phyloP scores from a whole-genome alignment of 2,329 filamentous ascomycete species.

The Fusarium tricinctum region DNA sequence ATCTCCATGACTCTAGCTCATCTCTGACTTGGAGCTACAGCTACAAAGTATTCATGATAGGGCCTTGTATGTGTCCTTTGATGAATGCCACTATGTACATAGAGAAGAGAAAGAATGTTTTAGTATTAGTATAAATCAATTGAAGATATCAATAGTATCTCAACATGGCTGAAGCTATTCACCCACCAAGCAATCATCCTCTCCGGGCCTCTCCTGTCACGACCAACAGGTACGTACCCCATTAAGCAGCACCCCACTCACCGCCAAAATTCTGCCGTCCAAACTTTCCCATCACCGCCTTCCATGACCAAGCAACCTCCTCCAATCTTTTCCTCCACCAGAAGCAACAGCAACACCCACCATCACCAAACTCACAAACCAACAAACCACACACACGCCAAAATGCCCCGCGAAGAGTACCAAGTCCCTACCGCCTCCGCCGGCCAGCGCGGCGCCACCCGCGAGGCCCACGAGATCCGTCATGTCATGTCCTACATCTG shows the following conservation, averaged over 20 bases:
- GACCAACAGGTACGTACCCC: conserved; percentile 17
- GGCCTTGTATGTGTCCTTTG: too few species aligned
- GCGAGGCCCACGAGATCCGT: conserved; percentile 57
- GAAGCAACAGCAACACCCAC: not conserved
- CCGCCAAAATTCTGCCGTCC: conserved; percentile 49
- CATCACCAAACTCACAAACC: not conserved
- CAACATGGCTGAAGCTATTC: not conserved
- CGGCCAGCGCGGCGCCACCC: conserved; percentile 60
- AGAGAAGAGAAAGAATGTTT: too few species aligned
- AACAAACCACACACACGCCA: conserved; percentile 15
- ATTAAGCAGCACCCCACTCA: conserved; percentile 15
- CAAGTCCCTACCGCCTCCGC: conserved; percentile 73
- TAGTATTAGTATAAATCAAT: too few species aligned
- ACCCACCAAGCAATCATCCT: not conserved
- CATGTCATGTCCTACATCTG: conserved; percentile 58
- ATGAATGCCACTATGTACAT: too few species aligned
- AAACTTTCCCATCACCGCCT: conserved; percentile 45
- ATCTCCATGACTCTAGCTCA: not conserved
- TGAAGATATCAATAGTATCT: too few species aligned
- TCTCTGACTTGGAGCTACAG: not conserved
- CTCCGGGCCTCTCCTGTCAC: too few species aligned
- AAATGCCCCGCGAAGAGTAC: conserved; percentile 81
- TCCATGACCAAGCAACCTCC: conserved; percentile 43
- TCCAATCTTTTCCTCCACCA: conserved; percentile 40
- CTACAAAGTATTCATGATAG: not conserved